Evolutionary conservation across 2,329 filamentous ascomycete genomes (phyloP), one percentile per base, ranked within the genome.

Genomic region (Aspergillus neoniger): DNA sequence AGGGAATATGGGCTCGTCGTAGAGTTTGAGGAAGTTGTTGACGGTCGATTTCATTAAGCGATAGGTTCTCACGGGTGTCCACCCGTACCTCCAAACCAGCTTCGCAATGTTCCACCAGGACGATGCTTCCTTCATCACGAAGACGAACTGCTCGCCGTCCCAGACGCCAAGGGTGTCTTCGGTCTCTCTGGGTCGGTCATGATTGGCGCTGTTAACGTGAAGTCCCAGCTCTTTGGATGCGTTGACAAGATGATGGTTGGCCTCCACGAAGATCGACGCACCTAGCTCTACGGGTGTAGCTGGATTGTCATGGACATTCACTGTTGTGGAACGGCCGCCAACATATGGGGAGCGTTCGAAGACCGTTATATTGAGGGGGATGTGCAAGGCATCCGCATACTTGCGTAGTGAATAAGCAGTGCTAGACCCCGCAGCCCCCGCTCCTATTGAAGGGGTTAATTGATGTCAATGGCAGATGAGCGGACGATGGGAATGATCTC

Each of bases 231-330:
- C 82, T 32, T 84, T 77, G 7, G 86, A 87, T 0, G 92, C 90
- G 57, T 90, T 88, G 68, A 88, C 86, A 41, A 99, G 83, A 69
- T 96, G 96, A 41, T 87, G 81, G 72, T 98, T 99, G 47, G 90
- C 85, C 52, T 89, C 76, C 48, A 98, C 91, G 72, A 98, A 99
- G 68, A 98, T 96, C 63, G 90, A 94, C 10, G 91, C 95, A 15
- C 95, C 95, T 1, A 98, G 82, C 75, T 99, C 95, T 38, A 96
- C 85, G 1, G 90, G 89, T 41, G 88, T 80, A 0, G 79, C 65
- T 1, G 87, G 81, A 67, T 94, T 83, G 64, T 86, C 83, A 72
- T 90, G 94, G 2, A 87, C 88, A 69, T 92, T 81, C 17, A 96
- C 89, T 0, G 93, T 98, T 30, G 93, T 91, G 7, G 90, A 90